Evolutionary conservation across 2,329 filamentous ascomycete genomes (phyloP).

Genomic region (Botrytis galanthina): DNA sequence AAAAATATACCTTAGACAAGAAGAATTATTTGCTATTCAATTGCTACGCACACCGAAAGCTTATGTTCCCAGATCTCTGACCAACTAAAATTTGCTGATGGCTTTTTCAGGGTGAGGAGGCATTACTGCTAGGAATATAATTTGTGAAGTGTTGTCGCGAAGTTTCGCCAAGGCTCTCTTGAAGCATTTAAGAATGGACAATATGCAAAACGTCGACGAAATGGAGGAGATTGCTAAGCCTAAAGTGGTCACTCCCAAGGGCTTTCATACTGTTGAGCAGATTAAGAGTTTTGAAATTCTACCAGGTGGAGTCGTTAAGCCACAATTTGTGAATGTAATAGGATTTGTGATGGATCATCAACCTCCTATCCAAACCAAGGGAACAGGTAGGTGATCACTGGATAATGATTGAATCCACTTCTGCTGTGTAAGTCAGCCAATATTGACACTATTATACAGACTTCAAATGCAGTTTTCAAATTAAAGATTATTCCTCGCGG

Average conservation of each 20-base stretch:
- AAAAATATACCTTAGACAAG: background rate
- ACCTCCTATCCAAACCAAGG: constrained; percentile 49
- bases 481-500: constrained; percentile 57
- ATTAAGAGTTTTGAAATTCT: constrained; percentile 38
- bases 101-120: background rate
- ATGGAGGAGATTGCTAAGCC: background rate
- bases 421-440: background rate
- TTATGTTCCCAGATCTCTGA: background rate
- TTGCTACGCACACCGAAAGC: background rate
- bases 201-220: background rate
- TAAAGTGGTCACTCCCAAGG: constrained; percentile 38
- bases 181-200: background rate
- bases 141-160: background rate
- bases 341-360: constrained; percentile 69
- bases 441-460: constrained; percentile 44
- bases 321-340: constrained; percentile 54
- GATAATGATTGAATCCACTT: background rate
- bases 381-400: constrained; percentile 46
- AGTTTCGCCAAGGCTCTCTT: too few relatives aligned
- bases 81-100: background rate
- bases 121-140: background rate
- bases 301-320: background rate
- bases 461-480: constrained; percentile 57
- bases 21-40: background rate
- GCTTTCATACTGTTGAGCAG: constrained; percentile 45